Evolutionary conservation across 2,329 filamentous ascomycete genomes (phyloP).

Genomic region (Aspergillus latus): DNA sequence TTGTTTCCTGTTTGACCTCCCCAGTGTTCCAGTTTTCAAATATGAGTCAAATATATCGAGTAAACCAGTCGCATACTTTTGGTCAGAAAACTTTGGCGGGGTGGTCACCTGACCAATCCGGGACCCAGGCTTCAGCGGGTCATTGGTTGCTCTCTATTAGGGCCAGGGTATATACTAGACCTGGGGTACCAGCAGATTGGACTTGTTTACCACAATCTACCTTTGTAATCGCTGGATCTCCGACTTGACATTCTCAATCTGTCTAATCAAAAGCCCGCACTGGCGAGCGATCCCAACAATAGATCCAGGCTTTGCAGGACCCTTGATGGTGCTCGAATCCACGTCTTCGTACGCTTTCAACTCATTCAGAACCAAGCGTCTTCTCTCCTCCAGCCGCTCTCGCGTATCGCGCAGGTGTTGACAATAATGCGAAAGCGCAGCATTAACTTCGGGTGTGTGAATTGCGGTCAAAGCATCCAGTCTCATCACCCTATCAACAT

Average conservation of each 20-base stretch:
- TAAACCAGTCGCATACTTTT: conserved; percentile 8
- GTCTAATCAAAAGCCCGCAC: conserved; percentile 39
- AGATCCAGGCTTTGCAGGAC: conserved; percentile 21
- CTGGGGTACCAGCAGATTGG: background rate
- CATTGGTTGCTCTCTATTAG: conserved; percentile 4
- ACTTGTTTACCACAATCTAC: background rate
- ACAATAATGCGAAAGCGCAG: conserved; percentile 35
- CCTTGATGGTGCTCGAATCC: conserved; percentile 19
- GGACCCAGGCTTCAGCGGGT: conserved; percentile 1
- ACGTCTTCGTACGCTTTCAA: conserved; percentile 37
- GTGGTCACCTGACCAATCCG: conserved; percentile 31
- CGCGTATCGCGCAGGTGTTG: conserved; percentile 33
- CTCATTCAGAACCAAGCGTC: conserved; percentile 30
- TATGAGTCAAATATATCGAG: background rate
- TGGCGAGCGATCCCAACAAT: conserved; percentile 40
- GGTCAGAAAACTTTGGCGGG: conserved; percentile 26
- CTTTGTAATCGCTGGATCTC: conserved; percentile 31
- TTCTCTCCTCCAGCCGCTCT: conserved; percentile 32
- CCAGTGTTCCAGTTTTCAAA: background rate
- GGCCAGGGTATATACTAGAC: background rate
- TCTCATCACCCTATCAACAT: conserved; percentile 34
- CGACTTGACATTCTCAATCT: conserved; percentile 33
- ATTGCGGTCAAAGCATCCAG: conserved; percentile 38
- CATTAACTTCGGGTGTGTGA: conserved; percentile 39
- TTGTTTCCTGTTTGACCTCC: conserved; percentile 18